These are phyloP conservation scores for Insectozyma bohioensis DNA, from an alignment of 1,139 yeast species.

Conservation along the genomic window DNA sequence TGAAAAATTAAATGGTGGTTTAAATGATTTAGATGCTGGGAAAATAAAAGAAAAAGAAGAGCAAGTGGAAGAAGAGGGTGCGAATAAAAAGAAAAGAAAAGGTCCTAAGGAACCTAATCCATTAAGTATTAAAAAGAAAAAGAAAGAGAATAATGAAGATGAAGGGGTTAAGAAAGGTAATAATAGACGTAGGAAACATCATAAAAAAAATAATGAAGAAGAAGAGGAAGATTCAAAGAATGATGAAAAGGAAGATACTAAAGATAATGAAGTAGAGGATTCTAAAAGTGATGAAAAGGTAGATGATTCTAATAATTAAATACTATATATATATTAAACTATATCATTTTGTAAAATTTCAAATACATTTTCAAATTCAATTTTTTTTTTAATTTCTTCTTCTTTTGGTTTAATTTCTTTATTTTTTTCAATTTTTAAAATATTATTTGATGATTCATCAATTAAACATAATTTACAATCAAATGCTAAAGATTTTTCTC, in stretches of 20 bases:
- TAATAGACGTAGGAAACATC: constrained; percentile 41
- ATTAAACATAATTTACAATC: constrained; percentile 47
- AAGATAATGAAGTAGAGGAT: constrained; percentile 6
- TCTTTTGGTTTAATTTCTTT: background rate
- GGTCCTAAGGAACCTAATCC: constrained; percentile 85
- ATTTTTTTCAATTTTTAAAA: constrained; percentile 31
- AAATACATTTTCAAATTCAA: constrained; percentile 21
- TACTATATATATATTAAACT: no score
- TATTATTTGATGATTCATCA: constrained; percentile 24
- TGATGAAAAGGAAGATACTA: constrained; percentile 9
- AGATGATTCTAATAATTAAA: constrained; percentile 4
- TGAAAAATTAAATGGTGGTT: constrained; percentile 70
- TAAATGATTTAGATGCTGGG: constrained; percentile 59
- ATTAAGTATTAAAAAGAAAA: constrained; percentile 73
- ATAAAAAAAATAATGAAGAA: constrained; percentile 16
- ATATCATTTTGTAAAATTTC: constrained; percentile 16
- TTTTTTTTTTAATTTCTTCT: constrained; percentile 10
- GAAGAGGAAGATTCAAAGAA: no score
- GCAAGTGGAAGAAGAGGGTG: constrained; percentile 20
- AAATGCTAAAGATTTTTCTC: constrained; percentile 46
- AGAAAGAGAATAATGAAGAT: constrained; percentile 23
- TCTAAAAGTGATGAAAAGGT: constrained; percentile 2
- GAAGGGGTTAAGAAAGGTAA: constrained; percentile 11
- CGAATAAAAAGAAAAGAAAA: constrained; percentile 47
- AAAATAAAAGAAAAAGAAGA: constrained; percentile 21